These are phyloP conservation scores for Phytophthora constricta DNA, from an alignment of 352 stramenopile genomes.

Conservation along the genomic window DNA sequence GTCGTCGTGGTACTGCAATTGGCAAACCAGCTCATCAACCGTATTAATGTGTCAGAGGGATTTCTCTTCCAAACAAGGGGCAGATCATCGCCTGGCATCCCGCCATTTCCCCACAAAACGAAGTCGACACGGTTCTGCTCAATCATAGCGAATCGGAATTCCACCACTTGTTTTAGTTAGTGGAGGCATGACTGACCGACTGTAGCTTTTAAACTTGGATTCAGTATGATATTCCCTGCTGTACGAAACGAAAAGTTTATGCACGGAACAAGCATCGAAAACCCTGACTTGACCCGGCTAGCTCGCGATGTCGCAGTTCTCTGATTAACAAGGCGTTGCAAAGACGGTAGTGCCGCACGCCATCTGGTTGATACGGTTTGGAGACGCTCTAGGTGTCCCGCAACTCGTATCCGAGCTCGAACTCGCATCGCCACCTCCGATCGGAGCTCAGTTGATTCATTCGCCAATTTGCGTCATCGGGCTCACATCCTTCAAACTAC, in stretches of 20 bases:
- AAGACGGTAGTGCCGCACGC: conserved; percentile 22
- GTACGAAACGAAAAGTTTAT: conserved; percentile 2
- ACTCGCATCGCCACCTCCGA: not conserved
- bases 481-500: not conserved
- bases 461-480: not conserved
- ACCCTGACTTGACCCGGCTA: conserved; percentile 1
- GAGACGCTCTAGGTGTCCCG: not conserved
- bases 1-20: too few species aligned
- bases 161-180: not conserved
- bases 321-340: conserved; percentile 25
- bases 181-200: not conserved
- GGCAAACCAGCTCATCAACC: too few species aligned
- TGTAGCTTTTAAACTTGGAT: too few species aligned
- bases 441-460: conserved; percentile 2
- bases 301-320: conserved; percentile 13
- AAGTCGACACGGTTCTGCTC: not conserved
- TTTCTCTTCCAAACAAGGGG: not conserved
- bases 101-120: not conserved
- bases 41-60: too few species aligned
- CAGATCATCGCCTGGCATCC: not conserved
- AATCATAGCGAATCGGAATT: not conserved
- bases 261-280: conserved; percentile 8
- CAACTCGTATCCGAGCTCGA: conserved; percentile 1
- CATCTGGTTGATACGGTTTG: conserved; percentile 4
- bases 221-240: too few species aligned